Evolutionary conservation across 352 stramenopile species (phyloP), one percentile per base, ranked within the genome.

Genomic region (Globisporangium middletonii): DNA sequence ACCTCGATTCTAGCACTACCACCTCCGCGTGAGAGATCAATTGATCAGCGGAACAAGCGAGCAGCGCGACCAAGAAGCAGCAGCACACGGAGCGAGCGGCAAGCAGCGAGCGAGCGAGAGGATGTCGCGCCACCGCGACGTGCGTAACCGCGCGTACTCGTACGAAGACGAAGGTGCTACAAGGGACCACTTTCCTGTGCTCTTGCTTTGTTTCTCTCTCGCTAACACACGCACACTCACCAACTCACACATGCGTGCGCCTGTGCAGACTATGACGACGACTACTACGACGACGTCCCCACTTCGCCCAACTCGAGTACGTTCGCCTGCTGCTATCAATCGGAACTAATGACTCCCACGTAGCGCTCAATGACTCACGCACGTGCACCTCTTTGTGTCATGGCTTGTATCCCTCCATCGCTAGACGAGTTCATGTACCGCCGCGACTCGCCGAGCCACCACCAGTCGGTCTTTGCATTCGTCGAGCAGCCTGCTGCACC

Each of bases 111-210:
- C 23, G 23, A 23, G 23, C 23, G 6, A 8, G 3, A 60, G 41
- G 58, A 94, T 95, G 85, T 92, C 80, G 15, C 85, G 85, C 67
- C 85, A 95, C 50, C 83, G 85, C 62, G 83, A 90, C 68, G 68
- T 95, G 30, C 85, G 85, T 57, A 92, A 93, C 71, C 85, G 85
- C 72, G 83, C 81, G 59, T 95, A 93, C 68, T 95, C 85, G 55
- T 95, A 92, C 71, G 85, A 95, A 51, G 83, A 92, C 53, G 85
- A 92, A 75, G 83, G 84, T 85, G 56, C 55, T 4, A 35, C 30
- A 9, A 35, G 58, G 2, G 11, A n/a, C 3, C 38, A 16, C 16
- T 15, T 9, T n/a, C 38, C 12, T 45, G 4, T 45, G 2, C 38
- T n/a, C 38, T 45, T 45, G 16, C 38, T 45, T 15, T 15, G 15